Percentiles rank a stretch among this genome's conserved stretches.
phyloP scores from a whole-genome alignment of 192 early-diverging fungal genomes.

The Pecoramyces ruminantium region DNA sequence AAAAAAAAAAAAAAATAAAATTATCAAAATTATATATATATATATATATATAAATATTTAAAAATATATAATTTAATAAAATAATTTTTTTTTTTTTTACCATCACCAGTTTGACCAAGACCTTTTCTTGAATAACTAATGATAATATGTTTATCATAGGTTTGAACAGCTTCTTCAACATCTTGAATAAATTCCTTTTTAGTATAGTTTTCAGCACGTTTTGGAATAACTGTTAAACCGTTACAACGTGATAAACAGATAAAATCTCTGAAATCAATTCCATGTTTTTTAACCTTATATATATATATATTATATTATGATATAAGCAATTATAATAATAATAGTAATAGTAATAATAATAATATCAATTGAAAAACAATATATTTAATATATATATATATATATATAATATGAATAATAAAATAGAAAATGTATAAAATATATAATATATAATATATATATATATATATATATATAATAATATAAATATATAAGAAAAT shows the following conservation, averaged over 20 bases:
- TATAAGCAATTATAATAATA: no score
- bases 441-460: no score
- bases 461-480: no score
- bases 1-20: no score
- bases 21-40: no score
- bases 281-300: constrained; percentile 29
- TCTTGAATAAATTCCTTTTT: constrained; percentile 67
- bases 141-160: constrained; percentile 68
- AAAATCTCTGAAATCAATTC: constrained; percentile 82
- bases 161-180: constrained; percentile 41
- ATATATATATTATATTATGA: constrained; percentile 1
- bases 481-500: no score
- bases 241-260: constrained; percentile 80
- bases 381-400: no score
- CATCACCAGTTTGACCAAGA: constrained; percentile 81
- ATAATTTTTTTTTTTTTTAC: no score
- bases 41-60: background rate
- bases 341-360: no score
- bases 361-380: no score
- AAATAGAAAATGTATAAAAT: no score
- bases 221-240: constrained; percentile 50
- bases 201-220: constrained; percentile 43
- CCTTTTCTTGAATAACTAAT: constrained; percentile 62
- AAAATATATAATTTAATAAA: background rate
- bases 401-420: no score